Base-by-base conservation (phyloP, 129 eudicot species). In the Flaveria robusta region DNA sequence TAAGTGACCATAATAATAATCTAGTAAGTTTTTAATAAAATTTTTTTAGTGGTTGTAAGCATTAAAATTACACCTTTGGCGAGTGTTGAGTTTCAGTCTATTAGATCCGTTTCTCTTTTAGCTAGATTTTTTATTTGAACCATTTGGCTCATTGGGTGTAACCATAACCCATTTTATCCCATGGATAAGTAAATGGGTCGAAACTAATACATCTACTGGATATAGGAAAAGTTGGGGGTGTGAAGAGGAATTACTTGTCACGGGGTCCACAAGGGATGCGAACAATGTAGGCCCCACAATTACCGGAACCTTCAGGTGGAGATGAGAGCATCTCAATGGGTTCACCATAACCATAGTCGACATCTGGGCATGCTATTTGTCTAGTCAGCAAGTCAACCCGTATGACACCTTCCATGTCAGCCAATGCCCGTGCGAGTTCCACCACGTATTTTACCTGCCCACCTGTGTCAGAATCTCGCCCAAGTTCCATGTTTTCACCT, bases 391-490 rank as follows among this genome's bases (percentile, higher is more conserved):
- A 86, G 79, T 91, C 97, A 54, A 91, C 97, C 77, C 97, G 84
- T 59, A 83, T 60, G 66, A 91, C 92, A 23, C 97, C 97, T 72
- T 83, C 86, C 88, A 79, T 91, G 79, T 85, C 81, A 26, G 91
- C 94, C 54, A 91, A 80, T 66, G 97, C 97, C 64, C 80, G 71
- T 54, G 94, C 94, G 29, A 91, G 86, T 71, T 91, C 94, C 60
- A 91, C 97, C 46, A 91, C 97, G 63, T 91, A 91, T 74, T 91
- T 91, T 43, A 91, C 93, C 85, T 91, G 97, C 31, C 97, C 97
- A 77, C 94, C 97, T 2, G 97, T 91, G 82, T 91, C 97, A 8
- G 97, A 91, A 82, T 91, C 97, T 68, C 97, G 82, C 56, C 97
- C 97, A 13, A 91, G 94, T 75, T 91, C 97, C 97, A 91, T 91